Percentiles rank a stretch among this genome's conserved stretches.
Conservation (phyloP, 306 rosid genomes). For the Senna siamea region DNA sequence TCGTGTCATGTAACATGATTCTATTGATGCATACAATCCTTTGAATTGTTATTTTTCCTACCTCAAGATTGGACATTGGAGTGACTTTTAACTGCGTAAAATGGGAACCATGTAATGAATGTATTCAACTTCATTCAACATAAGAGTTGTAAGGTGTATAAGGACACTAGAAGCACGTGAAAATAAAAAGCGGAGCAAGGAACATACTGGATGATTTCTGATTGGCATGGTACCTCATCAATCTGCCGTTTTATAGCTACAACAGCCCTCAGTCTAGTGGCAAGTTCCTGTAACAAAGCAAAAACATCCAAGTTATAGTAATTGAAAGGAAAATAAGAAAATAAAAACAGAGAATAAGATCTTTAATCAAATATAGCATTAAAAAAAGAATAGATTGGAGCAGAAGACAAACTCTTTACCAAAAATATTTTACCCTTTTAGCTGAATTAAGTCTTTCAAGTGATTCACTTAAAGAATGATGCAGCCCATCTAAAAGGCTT, state of each 20-base stretch:
- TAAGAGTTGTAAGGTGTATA: conserved; percentile 3
- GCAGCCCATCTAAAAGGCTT: conserved; percentile 51
- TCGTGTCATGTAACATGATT: conserved; percentile 10
- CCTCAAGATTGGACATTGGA: conserved; percentile 17
- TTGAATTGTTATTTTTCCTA: conserved; percentile 8
- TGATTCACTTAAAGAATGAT: conserved; percentile 50
- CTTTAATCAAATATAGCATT: conserved; percentile 19
- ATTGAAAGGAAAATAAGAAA: conserved; percentile 23
- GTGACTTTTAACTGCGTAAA: conserved; percentile 18
- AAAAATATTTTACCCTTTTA: conserved; percentile 61
- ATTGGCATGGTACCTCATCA: conserved; percentile 76
- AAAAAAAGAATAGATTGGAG: conserved; percentile 7
- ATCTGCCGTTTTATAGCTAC: conserved; percentile 64
- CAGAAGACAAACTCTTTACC: conserved; percentile 9
- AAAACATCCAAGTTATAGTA: neutral
- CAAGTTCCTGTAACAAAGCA: conserved; percentile 62
- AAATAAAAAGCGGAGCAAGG: conserved; percentile 27
- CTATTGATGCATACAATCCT: neutral
- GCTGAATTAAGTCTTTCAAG: conserved; percentile 56
- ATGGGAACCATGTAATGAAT: conserved; percentile 21
- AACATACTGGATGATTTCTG: conserved; percentile 85
- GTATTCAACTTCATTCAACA: conserved; percentile 23
- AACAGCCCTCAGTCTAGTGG: conserved; percentile 58
- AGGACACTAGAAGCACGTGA: conserved; percentile 5
- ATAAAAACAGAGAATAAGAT: neutral